Percentiles rank a stretch among this genome's conserved stretches.
Conservation (phyloP, 257 asterid genomes). For the Solanum sitiens region DNA sequence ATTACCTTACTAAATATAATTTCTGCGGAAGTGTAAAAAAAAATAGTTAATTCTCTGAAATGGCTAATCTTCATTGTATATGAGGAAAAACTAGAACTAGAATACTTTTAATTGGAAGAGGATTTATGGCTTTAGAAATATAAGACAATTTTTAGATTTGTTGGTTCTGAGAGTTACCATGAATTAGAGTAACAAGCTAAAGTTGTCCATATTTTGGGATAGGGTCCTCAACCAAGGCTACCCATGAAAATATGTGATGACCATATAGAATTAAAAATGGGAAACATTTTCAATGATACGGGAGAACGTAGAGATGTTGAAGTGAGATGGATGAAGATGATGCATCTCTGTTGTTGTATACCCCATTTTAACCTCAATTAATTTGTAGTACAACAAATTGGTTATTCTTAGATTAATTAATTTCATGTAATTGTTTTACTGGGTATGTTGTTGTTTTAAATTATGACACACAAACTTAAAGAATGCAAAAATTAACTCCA, state of each 20-base stretch:
- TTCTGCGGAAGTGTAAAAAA: not conserved
- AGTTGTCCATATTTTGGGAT: not conserved
- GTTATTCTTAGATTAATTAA: too few relatives aligned
- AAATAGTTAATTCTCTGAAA: not conserved
- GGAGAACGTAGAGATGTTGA: not conserved
- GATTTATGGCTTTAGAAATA: not conserved
- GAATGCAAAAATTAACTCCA: too few relatives aligned
- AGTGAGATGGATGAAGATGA: not conserved
- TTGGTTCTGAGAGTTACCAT: not conserved
- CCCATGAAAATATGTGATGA: not conserved
- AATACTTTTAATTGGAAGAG: too few relatives aligned
- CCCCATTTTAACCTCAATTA: too few relatives aligned
- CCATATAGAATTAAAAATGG: not conserved
- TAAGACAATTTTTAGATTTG: not conserved
- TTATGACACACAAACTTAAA: too few relatives aligned
- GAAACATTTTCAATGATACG: not conserved
- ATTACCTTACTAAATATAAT: too few relatives aligned
- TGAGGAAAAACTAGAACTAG: too few relatives aligned
- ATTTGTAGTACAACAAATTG: too few relatives aligned
- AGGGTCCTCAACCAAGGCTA: not conserved
- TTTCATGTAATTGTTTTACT: too few relatives aligned
- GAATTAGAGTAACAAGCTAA: too few relatives aligned
- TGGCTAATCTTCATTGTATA: too few relatives aligned
- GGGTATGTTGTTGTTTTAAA: too few relatives aligned
- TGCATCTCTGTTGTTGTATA: not conserved